Evolutionary conservation across 495 filamentous ascomycete genomes (phyloP), one percentile per base, ranked within the genome.

Genomic region (Tuber magnatum): DNA sequence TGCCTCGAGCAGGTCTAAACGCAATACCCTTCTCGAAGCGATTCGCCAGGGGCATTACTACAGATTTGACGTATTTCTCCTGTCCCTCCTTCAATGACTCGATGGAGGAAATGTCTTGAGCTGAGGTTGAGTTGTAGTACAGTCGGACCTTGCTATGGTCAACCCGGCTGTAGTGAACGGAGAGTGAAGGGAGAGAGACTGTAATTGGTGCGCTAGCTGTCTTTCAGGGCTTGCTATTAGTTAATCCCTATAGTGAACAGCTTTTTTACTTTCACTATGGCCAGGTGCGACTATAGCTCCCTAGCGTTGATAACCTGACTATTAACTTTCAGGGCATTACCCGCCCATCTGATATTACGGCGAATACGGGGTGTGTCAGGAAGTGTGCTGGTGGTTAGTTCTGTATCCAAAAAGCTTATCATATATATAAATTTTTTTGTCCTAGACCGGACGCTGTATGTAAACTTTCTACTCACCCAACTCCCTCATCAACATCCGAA

Each of bases 21-120:
- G 90, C 84, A 84, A 86, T 76, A 51, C 79, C 42, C 89, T 91
- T 84, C 89, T 89, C 7, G 83, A 74, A 38, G 84, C 84, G 39
- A 85, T 92, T 70, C 87, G 89, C 83, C 83, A 83, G 4, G 90
- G 90, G n/a, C 91, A 90, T 84, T 85, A 88, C 82, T 92, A 88
- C 87, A 88, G 89, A 74, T 92, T 89, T 83, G 89, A 90, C 83
- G 77, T 78, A 74, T 48, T 74, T 73, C 35, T 44, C 65, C 70
- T n/a, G 39, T 77, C 69, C 41, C 38, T 35, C 1, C 22, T 3
- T 24, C 0, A 6, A 8, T 5, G 22, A 51, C 46, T n/a, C 2
- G 46, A 24, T 24, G 14, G 44, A 22, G 22, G 46, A 3, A n/a
- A 8, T 48, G 18, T 48, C 18, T 48, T 48, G 46, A n/a, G 22